Percentiles rank a stretch among this genome's conserved stretches.
Conservation (phyloP, 257 asterid genomes). For the Ilex asprella region DNA sequence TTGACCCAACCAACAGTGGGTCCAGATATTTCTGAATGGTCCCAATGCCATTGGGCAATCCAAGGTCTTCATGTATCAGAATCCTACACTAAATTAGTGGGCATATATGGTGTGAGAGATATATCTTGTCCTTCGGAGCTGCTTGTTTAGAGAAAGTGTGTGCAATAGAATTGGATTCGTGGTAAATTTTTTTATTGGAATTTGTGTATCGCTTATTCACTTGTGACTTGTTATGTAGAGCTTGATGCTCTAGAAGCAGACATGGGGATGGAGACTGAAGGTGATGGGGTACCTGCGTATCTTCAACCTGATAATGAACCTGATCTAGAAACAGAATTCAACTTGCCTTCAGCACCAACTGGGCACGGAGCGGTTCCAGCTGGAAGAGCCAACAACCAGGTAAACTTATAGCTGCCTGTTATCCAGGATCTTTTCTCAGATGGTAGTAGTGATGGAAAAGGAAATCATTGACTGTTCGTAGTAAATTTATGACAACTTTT, state of each 20-base stretch:
- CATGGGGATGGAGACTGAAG: conserved; percentile 86
- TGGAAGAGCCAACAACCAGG: conserved; percentile 60
- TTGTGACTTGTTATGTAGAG: conserved; percentile 38
- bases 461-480: too few species aligned
- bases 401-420: conserved; percentile 9
- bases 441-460: neutral
- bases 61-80: too few species aligned
- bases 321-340: conserved; percentile 69
- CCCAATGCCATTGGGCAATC: too few species aligned
- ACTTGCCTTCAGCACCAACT: conserved; percentile 86
- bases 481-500: neutral
- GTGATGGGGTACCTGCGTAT: conserved; percentile 85
- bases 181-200: too few species aligned
- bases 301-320: conserved; percentile 86
- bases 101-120: too few species aligned
- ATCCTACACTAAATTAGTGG: too few species aligned
- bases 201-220: conserved; percentile 1
- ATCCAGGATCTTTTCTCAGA: neutral
- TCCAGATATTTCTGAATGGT: too few species aligned
- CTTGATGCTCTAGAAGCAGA: conserved; percentile 99
- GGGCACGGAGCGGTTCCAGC: conserved; percentile 53
- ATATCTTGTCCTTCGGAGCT: too few species aligned
- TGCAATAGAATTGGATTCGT: too few species aligned
- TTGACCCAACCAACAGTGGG: too few species aligned
- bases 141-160: too few species aligned